A percentile compares a stretch with the other conserved stretches of the same genome.
These are phyloP conservation scores for Arachis monticola DNA, from an alignment of 331 rosid genomes.

Conservation along the genomic window DNA sequence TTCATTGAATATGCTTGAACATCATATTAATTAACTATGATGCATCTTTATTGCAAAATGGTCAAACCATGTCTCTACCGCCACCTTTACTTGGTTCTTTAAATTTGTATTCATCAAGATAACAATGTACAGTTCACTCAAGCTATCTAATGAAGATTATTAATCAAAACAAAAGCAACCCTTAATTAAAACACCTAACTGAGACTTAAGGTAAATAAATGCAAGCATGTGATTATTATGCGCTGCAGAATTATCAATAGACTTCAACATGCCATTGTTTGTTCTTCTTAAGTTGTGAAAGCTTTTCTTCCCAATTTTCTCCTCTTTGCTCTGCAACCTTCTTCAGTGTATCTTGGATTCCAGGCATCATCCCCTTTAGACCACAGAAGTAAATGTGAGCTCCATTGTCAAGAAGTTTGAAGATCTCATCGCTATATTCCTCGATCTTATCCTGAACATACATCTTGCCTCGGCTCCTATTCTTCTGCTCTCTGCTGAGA, in stretches of 20 bases:
- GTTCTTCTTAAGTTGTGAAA: slow-evolving; percentile 89
- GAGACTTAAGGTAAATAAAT: background rate
- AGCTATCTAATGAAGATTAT: slow-evolving; percentile 41
- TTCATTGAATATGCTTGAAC: no score
- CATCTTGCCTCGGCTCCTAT: slow-evolving; percentile 90
- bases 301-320: slow-evolving; percentile 92
- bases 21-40: no score
- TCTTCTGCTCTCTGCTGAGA: slow-evolving; percentile 92
- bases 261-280: slow-evolving; percentile 99
- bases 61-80: background rate
- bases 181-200: slow-evolving; percentile 11
- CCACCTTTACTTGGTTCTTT: slow-evolving; percentile 24
- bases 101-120: slow-evolving; percentile 37
- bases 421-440: slow-evolving; percentile 90
- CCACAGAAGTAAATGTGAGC: slow-evolving; percentile 99
- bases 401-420: slow-evolving; percentile 77
- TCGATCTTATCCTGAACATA: slow-evolving; percentile 98
- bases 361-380: slow-evolving; percentile 99
- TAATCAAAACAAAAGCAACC: background rate
- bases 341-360: slow-evolving; percentile 93
- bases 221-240: slow-evolving; percentile 7
- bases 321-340: slow-evolving; percentile 87
- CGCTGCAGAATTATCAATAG: slow-evolving; percentile 54
- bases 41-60: slow-evolving; percentile 7
- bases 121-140: slow-evolving; percentile 26